phyloP scores from a whole-genome alignment of 2,329 filamentous ascomycete species.

The Ilyonectria mors-panacis region DNA sequence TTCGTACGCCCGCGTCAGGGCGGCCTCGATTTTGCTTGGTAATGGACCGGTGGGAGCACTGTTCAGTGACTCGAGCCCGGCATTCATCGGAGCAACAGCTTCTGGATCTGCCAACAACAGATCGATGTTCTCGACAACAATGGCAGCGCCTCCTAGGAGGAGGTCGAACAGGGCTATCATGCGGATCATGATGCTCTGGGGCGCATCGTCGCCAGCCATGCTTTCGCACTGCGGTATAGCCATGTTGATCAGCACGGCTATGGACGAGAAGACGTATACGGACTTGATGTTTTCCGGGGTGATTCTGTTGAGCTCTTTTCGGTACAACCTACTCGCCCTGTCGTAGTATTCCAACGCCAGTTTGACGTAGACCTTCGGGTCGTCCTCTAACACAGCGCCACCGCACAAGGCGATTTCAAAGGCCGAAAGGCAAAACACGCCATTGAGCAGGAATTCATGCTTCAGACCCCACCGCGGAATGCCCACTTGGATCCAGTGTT shows the following conservation, averaged over 20 bases:
- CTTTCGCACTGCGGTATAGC: constrained; percentile 41
- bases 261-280: constrained; percentile 45
- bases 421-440: constrained; percentile 48
- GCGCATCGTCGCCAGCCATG: constrained; percentile 19
- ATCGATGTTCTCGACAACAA: constrained; percentile 38
- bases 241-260: constrained; percentile 44
- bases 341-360: constrained; percentile 46
- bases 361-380: constrained; percentile 39
- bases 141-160: constrained; percentile 37
- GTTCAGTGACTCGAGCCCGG: constrained; percentile 13
- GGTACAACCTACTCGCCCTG: constrained; percentile 41
- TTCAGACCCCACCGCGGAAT: constrained; percentile 55
- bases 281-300: constrained; percentile 40
- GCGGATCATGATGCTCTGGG: constrained; percentile 37
- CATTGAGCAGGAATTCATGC: constrained; percentile 58
- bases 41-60: neutral
- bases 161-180: constrained; percentile 40
- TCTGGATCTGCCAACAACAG: constrained; percentile 26
- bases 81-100: constrained; percentile 11
- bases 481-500: constrained; percentile 51
- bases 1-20: constrained; percentile 20
- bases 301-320: constrained; percentile 39
- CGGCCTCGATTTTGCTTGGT: constrained; percentile 18
- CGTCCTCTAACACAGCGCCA: constrained; percentile 30
- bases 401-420: constrained; percentile 44